Percentiles rank a stretch among this genome's conserved stretches.
Conservation (phyloP, 2,329 filamentous ascomycete genomes). For the Teratosphaeria nubilosa region DNA sequence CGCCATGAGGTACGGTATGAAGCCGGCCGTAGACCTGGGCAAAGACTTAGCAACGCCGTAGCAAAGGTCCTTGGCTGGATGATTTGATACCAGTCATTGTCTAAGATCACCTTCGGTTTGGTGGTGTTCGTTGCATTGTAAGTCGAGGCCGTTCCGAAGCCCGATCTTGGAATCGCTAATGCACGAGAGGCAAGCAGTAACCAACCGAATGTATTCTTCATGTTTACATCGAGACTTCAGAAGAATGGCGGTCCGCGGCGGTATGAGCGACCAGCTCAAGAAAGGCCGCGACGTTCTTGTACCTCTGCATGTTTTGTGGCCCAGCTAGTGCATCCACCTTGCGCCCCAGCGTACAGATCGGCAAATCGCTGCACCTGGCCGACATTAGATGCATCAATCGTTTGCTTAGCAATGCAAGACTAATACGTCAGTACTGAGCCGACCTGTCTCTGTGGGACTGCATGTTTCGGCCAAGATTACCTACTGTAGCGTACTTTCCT, state of each 20-base stretch:
- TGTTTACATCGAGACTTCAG: not conserved
- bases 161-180: not conserved
- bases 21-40: slow-evolving; percentile 41
- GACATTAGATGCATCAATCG: not conserved
- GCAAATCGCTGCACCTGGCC: not conserved
- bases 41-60: slow-evolving; percentile 25
- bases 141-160: not conserved
- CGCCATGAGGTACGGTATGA: slow-evolving; percentile 36
- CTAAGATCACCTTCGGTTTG: not conserved
- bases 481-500: not conserved
- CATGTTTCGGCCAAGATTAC: not conserved
- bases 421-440: not conserved
- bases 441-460: not conserved
- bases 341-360: not conserved
- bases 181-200: not conserved
- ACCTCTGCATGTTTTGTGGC: no score
- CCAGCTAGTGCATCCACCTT: not conserved
- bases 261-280: not conserved
- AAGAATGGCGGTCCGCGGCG: not conserved
- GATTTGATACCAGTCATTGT: not conserved
- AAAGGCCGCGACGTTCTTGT: no score
- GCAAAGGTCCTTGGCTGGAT: no score
- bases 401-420: not conserved
- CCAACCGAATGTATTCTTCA: not conserved
- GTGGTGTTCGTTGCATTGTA: not conserved